Base-by-base conservation (phyloP, 306 rosid species). In the Prunus fruticosa region DNA sequence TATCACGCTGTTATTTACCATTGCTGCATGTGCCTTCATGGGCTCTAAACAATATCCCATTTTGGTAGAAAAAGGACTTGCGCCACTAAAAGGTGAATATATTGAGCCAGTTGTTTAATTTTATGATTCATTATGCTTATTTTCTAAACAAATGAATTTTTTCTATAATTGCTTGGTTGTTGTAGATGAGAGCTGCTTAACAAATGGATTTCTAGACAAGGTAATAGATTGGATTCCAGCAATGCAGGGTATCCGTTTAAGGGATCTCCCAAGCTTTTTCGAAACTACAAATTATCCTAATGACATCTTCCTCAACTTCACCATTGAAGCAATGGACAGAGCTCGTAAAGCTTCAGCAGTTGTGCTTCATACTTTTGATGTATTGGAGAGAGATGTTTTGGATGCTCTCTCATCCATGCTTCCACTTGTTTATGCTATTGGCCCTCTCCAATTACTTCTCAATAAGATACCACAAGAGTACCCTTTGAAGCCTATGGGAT, bases 381-480 rank as follows among this genome's bases (percentile, higher is more conserved):
- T 68, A 6, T 25, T 78, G 45, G 82, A 71, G 18, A 30, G 5
- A 52, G 43, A 71, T 22, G 56, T 64, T 71, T 23, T 78, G 65
- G 72, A 52, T 19, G 76, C 65, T 71, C 64, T 78, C 64, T 62
- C 76, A 41, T 25, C 72, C 22, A 38, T n/a, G 49, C 41, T 22
- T 30, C 78, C 82, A 1, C 54, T 4, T 27, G 64, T 79, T 5
- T 79, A 72, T 20, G 11, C 68, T 19, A 72, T 79, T 64, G 82
- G 82, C 28, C 82, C 82, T 43, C 32, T 79, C 27, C 68, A 79
- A 19, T 38, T 53, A 8, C 82, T 79, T 16, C 66, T 79, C 19
- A 45, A 79, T 51, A 78, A 53, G 14, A 10, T 72, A 25, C 82
- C 73, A 1, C 12, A 79, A 11, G 15, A 38, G 9, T 38, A 73